Conservation (phyloP, 495 filamentous ascomycete genomes). For the Durotheca rogersii region DNA sequence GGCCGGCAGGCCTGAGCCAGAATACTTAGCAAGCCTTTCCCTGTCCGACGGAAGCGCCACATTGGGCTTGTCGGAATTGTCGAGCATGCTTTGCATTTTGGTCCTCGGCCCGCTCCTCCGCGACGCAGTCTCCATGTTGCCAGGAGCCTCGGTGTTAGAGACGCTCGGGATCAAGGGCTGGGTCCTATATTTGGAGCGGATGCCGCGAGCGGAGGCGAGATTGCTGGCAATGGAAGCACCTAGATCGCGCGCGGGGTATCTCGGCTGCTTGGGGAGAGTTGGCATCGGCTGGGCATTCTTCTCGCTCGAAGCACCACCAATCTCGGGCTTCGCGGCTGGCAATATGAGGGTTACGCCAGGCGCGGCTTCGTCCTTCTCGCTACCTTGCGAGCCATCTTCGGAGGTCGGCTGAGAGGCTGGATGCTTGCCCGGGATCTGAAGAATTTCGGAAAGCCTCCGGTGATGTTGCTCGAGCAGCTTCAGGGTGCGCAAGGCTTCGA, state of each 20-base stretch:
- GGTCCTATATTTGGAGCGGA: slow-evolving; percentile 65
- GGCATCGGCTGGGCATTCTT: slow-evolving; percentile 47
- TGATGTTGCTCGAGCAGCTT: slow-evolving; percentile 86
- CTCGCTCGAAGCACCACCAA: slow-evolving; percentile 29
- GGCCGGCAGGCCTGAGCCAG: slow-evolving; percentile 16
- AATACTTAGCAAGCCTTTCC: slow-evolving; percentile 20
- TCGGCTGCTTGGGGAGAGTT: slow-evolving; percentile 49
- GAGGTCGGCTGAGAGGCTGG: slow-evolving; percentile 44
- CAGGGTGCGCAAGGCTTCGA: slow-evolving; percentile 81
- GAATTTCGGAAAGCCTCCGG: slow-evolving; percentile 70
- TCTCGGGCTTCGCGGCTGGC: slow-evolving; percentile 23
- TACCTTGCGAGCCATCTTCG: slow-evolving; percentile 40
- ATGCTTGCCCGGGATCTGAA: slow-evolving; percentile 68
- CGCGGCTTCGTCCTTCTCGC: slow-evolving; percentile 41
- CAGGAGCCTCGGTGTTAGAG: slow-evolving; percentile 72
- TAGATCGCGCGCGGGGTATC: slow-evolving; percentile 61
- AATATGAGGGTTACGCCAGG: slow-evolving; percentile 10
- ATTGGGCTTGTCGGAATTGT: slow-evolving; percentile 46
- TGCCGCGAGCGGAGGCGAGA: slow-evolving; percentile 83
- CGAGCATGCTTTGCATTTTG: slow-evolving; percentile 42
- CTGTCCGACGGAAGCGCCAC: slow-evolving; percentile 35
- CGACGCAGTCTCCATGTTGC: slow-evolving; percentile 63
- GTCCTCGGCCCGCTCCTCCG: slow-evolving; percentile 46
- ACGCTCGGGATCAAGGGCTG: slow-evolving; percentile 68
- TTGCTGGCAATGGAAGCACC: slow-evolving; percentile 90